phyloP scores from a whole-genome alignment of 2,329 filamentous ascomycete species.

The Calonectria hawksworthii region DNA sequence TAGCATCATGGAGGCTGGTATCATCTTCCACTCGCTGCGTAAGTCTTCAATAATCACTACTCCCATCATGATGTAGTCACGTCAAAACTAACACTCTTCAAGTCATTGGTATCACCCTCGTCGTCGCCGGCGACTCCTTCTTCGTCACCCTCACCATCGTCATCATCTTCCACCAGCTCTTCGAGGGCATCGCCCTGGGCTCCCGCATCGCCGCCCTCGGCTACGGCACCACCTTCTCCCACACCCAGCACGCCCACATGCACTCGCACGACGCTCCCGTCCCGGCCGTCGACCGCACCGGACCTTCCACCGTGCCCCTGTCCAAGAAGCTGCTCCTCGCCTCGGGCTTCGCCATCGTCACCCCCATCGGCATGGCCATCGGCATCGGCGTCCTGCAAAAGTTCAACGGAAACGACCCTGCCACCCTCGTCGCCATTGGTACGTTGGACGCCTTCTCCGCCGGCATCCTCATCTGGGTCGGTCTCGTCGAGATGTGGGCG shows the following conservation, averaged over 20 bases:
- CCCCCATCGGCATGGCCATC: slow-evolving; percentile 84
- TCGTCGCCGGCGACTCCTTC: slow-evolving; percentile 68
- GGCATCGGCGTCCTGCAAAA: slow-evolving; percentile 77
- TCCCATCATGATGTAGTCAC: no score
- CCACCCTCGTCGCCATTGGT: slow-evolving; percentile 78
- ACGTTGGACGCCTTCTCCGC: slow-evolving; percentile 81
- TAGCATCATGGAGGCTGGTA: slow-evolving; percentile 77
- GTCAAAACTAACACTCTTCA: neutral
- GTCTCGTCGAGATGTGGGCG: slow-evolving; percentile 84
- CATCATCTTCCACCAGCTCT: slow-evolving; percentile 84
- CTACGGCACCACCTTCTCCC: slow-evolving; percentile 38
- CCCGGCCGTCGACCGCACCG: slow-evolving; percentile 33
- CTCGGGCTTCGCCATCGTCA: slow-evolving; percentile 75
- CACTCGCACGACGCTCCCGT: slow-evolving; percentile 38
- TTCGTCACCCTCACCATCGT: slow-evolving; percentile 72
- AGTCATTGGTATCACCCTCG: slow-evolving; percentile 75
- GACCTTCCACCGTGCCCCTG: slow-evolving; percentile 51
- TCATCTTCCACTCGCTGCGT: slow-evolving; percentile 82
- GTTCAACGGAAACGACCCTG: slow-evolving; percentile 81
- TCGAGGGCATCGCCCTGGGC: slow-evolving; percentile 82
- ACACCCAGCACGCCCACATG: slow-evolving; percentile 31
- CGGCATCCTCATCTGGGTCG: slow-evolving; percentile 83
- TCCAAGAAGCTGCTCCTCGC: slow-evolving; percentile 72
- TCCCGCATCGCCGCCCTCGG: slow-evolving; percentile 76
- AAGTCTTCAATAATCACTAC: slow-evolving; percentile 45